A percentile compares a stretch with the other conserved stretches of the same genome.
These are phyloP conservation scores for Colletotrichum coccodes DNA, from an alignment of 2,329 filamentous ascomycete genomes.

Conservation along the genomic window DNA sequence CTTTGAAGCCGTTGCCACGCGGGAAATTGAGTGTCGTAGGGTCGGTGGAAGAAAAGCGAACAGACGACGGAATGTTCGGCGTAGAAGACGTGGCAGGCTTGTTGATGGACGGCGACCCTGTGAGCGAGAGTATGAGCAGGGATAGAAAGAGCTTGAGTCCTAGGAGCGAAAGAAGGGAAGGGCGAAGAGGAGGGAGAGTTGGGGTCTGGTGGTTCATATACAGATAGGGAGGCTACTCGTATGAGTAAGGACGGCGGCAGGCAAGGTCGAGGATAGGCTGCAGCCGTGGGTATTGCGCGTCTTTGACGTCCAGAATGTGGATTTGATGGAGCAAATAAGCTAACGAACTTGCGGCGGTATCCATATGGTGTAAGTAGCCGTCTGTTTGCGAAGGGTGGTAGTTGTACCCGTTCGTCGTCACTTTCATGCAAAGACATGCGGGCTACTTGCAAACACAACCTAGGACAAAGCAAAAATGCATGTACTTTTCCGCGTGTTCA, in stretches of 20 bases:
- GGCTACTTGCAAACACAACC: conserved; percentile 21
- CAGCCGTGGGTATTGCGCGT: conserved; percentile 24
- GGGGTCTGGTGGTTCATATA: conserved; percentile 30
- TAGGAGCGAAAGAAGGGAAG: not conserved
- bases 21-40: not conserved
- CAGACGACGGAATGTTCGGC: not conserved
- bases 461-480: conserved; percentile 22
- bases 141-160: not conserved
- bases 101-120: not conserved
- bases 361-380: conserved; percentile 7
- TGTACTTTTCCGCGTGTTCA: conserved; percentile 2
- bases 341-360: conserved; percentile 19
- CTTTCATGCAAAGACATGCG: conserved; percentile 6
- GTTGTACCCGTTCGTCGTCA: not conserved
- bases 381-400: conserved; percentile 10
- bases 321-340: conserved; percentile 18
- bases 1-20: conserved; percentile 1
- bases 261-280: conserved; percentile 27
- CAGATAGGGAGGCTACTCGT: conserved; percentile 5
- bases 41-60: not conserved
- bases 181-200: not conserved
- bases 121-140: conserved; percentile 16
- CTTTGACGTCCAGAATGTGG: conserved; percentile 25
- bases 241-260: conserved; percentile 2
- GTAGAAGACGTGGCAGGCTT: conserved; percentile 9